Conservation (phyloP, 305 asterid species). For the Solanum hybrid region DNA sequence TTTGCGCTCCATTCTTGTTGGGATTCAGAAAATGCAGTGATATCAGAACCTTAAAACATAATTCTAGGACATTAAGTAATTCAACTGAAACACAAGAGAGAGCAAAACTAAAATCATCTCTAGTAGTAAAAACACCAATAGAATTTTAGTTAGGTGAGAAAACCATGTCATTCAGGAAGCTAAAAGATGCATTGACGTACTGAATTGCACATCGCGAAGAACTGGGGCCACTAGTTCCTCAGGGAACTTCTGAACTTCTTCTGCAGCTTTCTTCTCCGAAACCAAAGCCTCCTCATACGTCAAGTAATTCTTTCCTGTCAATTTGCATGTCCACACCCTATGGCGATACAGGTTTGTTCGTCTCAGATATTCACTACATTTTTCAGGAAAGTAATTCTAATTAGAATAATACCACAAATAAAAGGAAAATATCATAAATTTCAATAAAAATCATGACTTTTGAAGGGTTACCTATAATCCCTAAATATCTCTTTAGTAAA, state of each 20-base stretch:
- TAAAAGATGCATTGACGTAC: conserved; percentile 28
- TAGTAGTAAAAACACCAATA: neutral
- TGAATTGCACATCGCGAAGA: conserved; percentile 76
- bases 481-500: conserved; percentile 86
- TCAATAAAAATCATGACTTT: neutral
- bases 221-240: conserved; percentile 45
- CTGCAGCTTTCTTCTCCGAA: conserved; percentile 64
- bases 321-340: conserved; percentile 88
- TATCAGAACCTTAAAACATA: neutral
- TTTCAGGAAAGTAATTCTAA: neutral
- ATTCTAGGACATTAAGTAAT: neutral
- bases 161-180: neutral
- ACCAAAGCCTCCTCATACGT: conserved; percentile 89
- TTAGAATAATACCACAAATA: neutral
- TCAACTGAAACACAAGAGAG: neutral
- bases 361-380: conserved; percentile 67
- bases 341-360: conserved; percentile 63
- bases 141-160: neutral
- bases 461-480: conserved; percentile 42
- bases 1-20: neutral
- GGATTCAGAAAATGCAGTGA: neutral
- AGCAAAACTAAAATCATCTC: neutral
- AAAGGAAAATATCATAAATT: neutral
- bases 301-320: conserved; percentile 71
- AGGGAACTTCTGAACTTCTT: conserved; percentile 59